Base-by-base conservation (phyloP, 73 alveolate species). In the Stentor roeselii region DNA sequence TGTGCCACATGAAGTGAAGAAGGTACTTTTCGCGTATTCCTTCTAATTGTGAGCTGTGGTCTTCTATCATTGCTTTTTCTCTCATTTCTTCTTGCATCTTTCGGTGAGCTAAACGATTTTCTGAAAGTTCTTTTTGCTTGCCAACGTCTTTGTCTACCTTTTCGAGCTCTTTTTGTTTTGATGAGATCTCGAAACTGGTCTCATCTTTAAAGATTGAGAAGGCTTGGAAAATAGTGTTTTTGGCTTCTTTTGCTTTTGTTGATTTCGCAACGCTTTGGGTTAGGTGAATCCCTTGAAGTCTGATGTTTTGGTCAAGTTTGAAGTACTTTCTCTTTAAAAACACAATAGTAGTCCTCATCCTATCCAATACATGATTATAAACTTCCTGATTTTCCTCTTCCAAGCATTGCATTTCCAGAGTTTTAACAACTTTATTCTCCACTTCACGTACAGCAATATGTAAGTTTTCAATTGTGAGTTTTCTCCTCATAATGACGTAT, bases 31-130 rank as follows among this genome's bases (percentile, higher is more conserved):
- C 80, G 11, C 80, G n/a, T 40, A 67, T 21, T 1, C 41, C 42
- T 0, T 21, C 80, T 0, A 32, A 34, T 21, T 67, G 50, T 15
- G 37, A n/a, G 37, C 80, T 21, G 21, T 67, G 80, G 80, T 67
- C 80, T 21, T 67, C 80, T 27, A 67, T 67, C n/a, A 67, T 67
- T 30, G 41, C 80, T 67, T 67, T 67, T 67, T 67, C 80, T 11
- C 21, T 21, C n/a, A 21, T 21, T 67, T 67, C 80, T 67, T 67
- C 41, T 67, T 67, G 80, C 34, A 15, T 0, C 37, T 30, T 30
- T 67, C 34, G 21, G 37, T 67, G n/a, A 11, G 11, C 80, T 21
- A 21, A n/a, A 21, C 37, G n/a, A 14, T 67, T 67, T 0, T 21
- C 37, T 67, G 37, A 1, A 34, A 32, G 37, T n/a, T 21, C 41